Evolutionary conservation across 208 protist genomes (phyloP).

Genomic region (Leishmania major): DNA sequence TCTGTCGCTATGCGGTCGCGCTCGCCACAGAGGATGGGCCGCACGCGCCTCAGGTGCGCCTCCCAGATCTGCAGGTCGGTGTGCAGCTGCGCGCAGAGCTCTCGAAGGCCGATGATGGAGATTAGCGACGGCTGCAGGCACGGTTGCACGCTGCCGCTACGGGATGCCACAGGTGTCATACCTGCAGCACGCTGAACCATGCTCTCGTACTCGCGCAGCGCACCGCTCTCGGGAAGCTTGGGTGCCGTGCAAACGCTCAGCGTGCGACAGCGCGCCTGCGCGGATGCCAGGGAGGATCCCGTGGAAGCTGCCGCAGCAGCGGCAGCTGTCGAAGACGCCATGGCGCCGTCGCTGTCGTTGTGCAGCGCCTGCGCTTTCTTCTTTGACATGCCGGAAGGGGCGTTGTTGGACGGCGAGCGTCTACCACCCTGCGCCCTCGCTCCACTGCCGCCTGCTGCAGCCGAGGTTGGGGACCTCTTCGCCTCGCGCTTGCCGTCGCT

Average conservation of each 20-base stretch:
- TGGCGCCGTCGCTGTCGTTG: background rate
- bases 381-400: background rate
- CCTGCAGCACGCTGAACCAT: constrained; percentile 12
- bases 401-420: background rate
- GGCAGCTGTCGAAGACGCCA: constrained; percentile 1
- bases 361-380: background rate
- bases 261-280: background rate
- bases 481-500: background rate
- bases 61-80: constrained; percentile 20
- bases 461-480: background rate
- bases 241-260: background rate
- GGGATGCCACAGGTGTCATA: background rate
- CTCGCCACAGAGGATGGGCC: constrained; percentile 35
- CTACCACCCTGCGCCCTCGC: background rate
- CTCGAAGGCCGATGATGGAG: constrained; percentile 28
- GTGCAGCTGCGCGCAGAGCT: constrained; percentile 16
- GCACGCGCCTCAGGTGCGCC: constrained; percentile 24
- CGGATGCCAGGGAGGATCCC: background rate
- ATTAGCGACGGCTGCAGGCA: constrained; percentile 21
- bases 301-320: background rate
- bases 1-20: constrained; percentile 41
- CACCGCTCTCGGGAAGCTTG: constrained; percentile 9
- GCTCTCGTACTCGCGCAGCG: constrained; percentile 22
- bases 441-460: background rate
- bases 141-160: constrained; percentile 6